Percentiles rank a stretch among this genome's conserved stretches.
Conservation (phyloP, 1,284 basidiomycete genomes). For the Baeospora myosura region DNA sequence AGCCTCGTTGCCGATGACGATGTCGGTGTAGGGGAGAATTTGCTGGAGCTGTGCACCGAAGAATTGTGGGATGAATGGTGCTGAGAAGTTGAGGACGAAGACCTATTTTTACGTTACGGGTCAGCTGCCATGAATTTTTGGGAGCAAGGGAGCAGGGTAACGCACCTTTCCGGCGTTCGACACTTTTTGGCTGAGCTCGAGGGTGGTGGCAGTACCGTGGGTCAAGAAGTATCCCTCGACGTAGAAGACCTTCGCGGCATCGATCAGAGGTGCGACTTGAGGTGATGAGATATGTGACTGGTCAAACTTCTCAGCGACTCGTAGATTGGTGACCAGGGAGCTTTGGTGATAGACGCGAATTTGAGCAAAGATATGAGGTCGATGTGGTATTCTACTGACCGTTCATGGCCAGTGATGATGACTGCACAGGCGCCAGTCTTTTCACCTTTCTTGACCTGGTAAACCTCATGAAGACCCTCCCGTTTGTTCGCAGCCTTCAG, state of each 20-base stretch:
- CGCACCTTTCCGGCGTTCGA: constrained; percentile 70
- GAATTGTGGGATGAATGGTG: constrained; percentile 96
- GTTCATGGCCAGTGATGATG: constrained; percentile 88
- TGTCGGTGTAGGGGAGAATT: constrained; percentile 77
- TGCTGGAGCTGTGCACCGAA: constrained; percentile 79
- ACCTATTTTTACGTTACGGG: too few relatives aligned
- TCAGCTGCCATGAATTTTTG: constrained; percentile 3
- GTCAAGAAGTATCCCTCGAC: constrained; percentile 98
- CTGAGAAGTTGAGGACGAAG: constrained; percentile 91
- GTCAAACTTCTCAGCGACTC: constrained; percentile 86
- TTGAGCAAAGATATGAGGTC: neutral
- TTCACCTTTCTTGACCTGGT: constrained; percentile 81
- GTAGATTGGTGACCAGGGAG: constrained; percentile 87
- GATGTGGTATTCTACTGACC: constrained; percentile 54
- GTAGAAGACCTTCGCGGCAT: constrained; percentile 85
- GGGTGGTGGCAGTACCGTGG: constrained; percentile 74
- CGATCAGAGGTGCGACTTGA: constrained; percentile 70
- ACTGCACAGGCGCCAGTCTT: constrained; percentile 98
- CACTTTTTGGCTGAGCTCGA: constrained; percentile 80
- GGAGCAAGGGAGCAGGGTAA: constrained; percentile 6
- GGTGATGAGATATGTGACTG: constrained; percentile 75
- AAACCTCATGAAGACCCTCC: constrained; percentile 86
- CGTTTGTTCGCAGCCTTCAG: constrained; percentile 89
- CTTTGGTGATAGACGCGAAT: constrained; percentile 27
- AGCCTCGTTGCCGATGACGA: constrained; percentile 90